Evolutionary conservation across 2,329 filamentous ascomycete species (phyloP), one percentile per base, ranked within the genome.

Genomic region (Botrytis byssoidea): DNA sequence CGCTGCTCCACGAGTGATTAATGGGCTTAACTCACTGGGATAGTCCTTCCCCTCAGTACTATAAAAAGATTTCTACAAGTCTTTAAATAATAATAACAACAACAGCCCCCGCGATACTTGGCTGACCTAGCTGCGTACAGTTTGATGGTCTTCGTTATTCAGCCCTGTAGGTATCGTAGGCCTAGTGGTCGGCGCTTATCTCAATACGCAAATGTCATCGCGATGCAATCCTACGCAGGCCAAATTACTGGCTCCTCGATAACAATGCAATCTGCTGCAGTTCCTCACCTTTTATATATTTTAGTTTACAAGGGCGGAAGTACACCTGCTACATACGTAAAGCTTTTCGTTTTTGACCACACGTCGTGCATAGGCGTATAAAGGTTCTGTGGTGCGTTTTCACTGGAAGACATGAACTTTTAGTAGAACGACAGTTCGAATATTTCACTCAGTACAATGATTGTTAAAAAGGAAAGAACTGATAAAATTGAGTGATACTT

Each of bases 401-500:
- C 7, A 29, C 37, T 29, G 4, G 25, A 64, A 42, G 1, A 64
- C n/a, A 20, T 29, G 61, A 32, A n/a, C 2, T 44, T 64, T 8
- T n/a, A 42, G 37, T 37, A 12, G 20, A 20, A 42, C 4, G 40
- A 4, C 22, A 44, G 61, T 20, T 42, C 4, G 40, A 44, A 0
- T 12, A 10, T 64, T 44, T 29, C 40, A 32, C 29, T 64, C 25
- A 22, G 61, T 2, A 7, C 40, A 64, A 7, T 25, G 18, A 3
- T n/a, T n/a, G 20, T 29, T 5, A 1, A 6, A 7, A n/a, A 5
- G 18, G 4, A n/a, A 29, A 8, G 12, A 22, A 0, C 16, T 12
- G 16, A 64, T 44, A 6, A 4, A 9, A 18, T 29, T 44, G 14
- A n/a, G 25, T 4, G 37, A 63, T 18, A 48, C 14, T 64, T 10